phyloP scores from a whole-genome alignment of 176 grass and related monocot species.

The Tillandsia leiboldiana region DNA sequence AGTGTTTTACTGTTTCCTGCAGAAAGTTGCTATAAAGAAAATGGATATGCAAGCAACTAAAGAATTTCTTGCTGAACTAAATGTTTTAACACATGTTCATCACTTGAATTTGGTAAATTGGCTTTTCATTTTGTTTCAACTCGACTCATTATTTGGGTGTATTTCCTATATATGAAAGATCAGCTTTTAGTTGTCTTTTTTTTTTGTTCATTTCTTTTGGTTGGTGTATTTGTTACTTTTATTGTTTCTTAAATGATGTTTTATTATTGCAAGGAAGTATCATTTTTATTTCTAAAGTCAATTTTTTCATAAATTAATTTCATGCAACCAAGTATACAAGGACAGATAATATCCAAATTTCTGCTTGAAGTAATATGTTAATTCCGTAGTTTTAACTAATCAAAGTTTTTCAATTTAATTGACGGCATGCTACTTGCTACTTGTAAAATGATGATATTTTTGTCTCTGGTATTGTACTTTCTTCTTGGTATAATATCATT shows the following conservation, averaged over 20 bases:
- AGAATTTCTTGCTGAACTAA: constrained; percentile 95
- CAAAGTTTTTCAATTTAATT: too few relatives aligned
- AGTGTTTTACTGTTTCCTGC: constrained; percentile 4
- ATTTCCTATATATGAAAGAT: constrained; percentile 4
- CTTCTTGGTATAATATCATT: too few relatives aligned
- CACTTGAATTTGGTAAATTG: constrained; percentile 83
- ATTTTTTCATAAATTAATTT: background rate
- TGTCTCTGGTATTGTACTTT: too few relatives aligned
- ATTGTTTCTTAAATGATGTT: background rate
- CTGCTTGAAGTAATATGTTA: too few relatives aligned
- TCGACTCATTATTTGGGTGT: background rate
- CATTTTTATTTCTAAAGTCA: background rate
- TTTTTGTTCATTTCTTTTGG: background rate
- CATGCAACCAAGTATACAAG: background rate
- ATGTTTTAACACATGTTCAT: constrained; percentile 98
- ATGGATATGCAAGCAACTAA: constrained; percentile 84
- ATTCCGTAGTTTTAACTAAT: too few relatives aligned
- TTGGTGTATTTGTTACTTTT: background rate
- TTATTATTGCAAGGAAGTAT: background rate
- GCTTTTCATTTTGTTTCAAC: constrained; percentile 1
- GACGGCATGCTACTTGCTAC: too few relatives aligned
- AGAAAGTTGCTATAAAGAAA: constrained; percentile 97
- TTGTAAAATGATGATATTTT: too few relatives aligned
- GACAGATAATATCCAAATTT: too few relatives aligned
- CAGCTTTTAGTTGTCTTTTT: background rate